These are phyloP conservation scores for Durusdinium trenchii DNA, from an alignment of 73 alveolate genomes.

Conservation along the genomic window DNA sequence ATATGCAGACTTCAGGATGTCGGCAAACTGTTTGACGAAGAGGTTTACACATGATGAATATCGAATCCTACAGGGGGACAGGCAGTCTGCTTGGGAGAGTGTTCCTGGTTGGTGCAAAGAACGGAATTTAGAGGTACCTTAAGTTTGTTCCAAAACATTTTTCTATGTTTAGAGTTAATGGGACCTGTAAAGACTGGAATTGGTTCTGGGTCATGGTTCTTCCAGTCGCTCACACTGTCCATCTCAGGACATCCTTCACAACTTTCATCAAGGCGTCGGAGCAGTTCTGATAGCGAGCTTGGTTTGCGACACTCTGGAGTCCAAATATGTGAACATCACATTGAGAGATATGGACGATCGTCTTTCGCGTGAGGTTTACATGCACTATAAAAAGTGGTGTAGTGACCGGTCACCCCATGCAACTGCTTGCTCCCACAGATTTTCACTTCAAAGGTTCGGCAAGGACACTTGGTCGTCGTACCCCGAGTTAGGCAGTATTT, in stretches of 20 bases:
- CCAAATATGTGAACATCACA: not conserved
- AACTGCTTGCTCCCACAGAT: not conserved
- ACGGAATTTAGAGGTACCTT: not conserved
- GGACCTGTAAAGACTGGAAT: too few species aligned
- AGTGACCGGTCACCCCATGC: not conserved
- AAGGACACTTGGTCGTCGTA: not conserved
- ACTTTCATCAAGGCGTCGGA: not conserved
- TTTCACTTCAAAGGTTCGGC: not conserved
- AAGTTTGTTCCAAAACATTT: too few species aligned
- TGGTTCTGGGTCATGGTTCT: too few species aligned
- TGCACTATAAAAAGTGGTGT: slow-evolving; percentile 5
- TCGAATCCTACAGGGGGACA: not conserved
- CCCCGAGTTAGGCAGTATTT: not conserved
- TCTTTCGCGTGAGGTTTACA: not conserved
- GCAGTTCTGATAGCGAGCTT: not conserved
- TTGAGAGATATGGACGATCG: not conserved
- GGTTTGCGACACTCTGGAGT: not conserved
- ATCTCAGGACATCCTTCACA: not conserved
- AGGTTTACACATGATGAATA: not conserved
- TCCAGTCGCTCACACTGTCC: too few species aligned
- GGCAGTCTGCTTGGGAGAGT: not conserved
- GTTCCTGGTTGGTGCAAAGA: slow-evolving; percentile 21
- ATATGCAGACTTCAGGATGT: not conserved
- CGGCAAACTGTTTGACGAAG: not conserved
- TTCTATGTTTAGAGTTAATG: not conserved